These are phyloP conservation scores for Alternaria brassicicola DNA, from an alignment of 2,329 filamentous ascomycete species.

Conservation along the genomic window DNA sequence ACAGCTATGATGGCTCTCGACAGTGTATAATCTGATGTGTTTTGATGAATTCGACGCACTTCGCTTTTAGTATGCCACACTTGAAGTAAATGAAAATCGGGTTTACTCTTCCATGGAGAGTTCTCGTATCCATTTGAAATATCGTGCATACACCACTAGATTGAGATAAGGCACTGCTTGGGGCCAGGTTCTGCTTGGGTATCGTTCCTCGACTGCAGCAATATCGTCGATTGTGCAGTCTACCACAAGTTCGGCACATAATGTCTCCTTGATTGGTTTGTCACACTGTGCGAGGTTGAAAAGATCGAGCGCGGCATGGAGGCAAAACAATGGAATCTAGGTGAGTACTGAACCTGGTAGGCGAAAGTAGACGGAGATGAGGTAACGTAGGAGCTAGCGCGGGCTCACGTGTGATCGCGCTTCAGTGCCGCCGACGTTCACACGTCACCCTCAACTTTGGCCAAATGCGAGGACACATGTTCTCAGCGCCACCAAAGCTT, in stretches of 20 bases:
- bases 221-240: too few relatives aligned
- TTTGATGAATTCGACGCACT: background rate
- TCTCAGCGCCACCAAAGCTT: conserved; percentile 4
- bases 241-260: too few relatives aligned
- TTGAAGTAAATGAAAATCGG: too few relatives aligned
- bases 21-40: background rate
- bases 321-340: too few relatives aligned
- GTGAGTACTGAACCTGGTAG: background rate
- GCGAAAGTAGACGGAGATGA: background rate
- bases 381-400: conserved; percentile 1
- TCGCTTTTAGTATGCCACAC: background rate
- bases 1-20: background rate
- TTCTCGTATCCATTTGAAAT: background rate
- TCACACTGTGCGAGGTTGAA: too few relatives aligned
- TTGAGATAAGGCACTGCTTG: background rate
- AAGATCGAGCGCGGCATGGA: too few relatives aligned
- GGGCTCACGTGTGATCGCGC: conserved; percentile 18
- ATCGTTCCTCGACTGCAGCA: too few relatives aligned
- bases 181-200: too few relatives aligned
- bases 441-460: conserved; percentile 17
- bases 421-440: conserved; percentile 5
- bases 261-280: too few relatives aligned
- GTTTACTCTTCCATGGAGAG: background rate
- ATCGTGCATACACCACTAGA: background rate
- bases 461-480: conserved; percentile 17